Evolutionary conservation across 768 basidiomycete genomes (phyloP).

Genomic region (Lactifluus echinatus): DNA sequence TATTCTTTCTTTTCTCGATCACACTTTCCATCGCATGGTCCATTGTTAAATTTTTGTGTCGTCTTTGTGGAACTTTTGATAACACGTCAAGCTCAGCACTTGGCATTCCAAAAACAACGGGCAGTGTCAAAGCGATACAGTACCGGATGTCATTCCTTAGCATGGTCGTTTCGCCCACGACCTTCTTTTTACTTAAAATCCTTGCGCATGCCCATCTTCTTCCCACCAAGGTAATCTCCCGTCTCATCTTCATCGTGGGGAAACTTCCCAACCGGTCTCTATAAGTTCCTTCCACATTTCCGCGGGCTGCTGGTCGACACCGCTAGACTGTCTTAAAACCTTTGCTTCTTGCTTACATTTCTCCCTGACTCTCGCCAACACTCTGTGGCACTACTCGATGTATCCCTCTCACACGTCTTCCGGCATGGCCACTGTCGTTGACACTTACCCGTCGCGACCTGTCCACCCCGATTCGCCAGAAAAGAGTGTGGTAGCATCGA

Average conservation of each 20-base stretch:
- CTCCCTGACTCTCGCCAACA: background rate
- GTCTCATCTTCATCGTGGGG: background rate
- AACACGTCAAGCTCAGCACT: background rate
- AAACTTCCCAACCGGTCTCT: background rate
- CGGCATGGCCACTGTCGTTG: background rate
- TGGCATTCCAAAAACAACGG: background rate
- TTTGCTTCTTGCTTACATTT: background rate
- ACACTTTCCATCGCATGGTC: too few relatives aligned
- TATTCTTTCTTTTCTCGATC: too few relatives aligned
- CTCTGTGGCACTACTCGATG: background rate
- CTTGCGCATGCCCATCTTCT: background rate
- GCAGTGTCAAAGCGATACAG: background rate
- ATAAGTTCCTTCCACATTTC: background rate
- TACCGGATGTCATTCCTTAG: background rate
- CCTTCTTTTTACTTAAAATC: background rate
- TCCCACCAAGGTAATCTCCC: background rate
- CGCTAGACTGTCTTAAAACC: background rate
- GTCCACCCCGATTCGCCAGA: background rate
- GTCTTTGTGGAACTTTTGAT: background rate
- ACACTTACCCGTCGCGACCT: too few relatives aligned
- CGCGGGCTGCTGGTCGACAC: slow-evolving; percentile 1
- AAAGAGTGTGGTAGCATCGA: background rate
- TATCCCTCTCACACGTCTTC: background rate
- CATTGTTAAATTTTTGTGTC: background rate
- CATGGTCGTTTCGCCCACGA: background rate